Evolutionary conservation across 306 rosid species (phyloP).

Genomic region (Sechiopsis laciniata): DNA sequence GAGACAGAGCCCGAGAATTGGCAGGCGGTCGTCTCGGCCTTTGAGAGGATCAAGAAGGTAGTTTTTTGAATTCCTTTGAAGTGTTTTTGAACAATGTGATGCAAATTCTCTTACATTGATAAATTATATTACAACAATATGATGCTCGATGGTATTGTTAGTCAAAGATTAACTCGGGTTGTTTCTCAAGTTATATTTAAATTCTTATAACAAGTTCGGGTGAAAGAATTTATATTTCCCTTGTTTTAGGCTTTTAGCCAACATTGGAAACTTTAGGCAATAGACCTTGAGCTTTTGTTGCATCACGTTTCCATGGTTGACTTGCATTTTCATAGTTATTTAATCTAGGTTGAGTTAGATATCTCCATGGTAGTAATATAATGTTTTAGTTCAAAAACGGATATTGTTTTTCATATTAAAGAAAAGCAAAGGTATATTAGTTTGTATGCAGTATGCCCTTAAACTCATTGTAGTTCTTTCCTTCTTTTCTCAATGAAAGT

Average conservation of each 20-base stretch:
- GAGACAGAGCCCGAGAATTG: slow-evolving; percentile 89
- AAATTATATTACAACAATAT: no score
- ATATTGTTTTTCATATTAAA: background rate
- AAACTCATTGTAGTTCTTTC: no score
- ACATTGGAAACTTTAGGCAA: background rate
- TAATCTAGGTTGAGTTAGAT: background rate
- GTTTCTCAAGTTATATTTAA: background rate
- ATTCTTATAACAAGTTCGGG: background rate
- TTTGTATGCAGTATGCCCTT: no score
- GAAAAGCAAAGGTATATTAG: background rate
- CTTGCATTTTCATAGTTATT: background rate
- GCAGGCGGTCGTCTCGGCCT: slow-evolving; percentile 73
- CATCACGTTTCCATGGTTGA: background rate
- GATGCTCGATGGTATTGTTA: background rate
- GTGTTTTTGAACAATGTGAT: background rate
- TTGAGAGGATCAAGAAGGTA: slow-evolving; percentile 75
- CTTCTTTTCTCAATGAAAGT: no score
- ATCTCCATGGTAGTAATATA: background rate
- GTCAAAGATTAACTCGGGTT: background rate
- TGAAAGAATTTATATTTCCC: background rate
- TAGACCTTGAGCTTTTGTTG: no score
- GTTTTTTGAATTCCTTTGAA: slow-evolving; percentile 1
- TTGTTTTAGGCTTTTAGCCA: background rate
- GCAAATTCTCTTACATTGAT: background rate
- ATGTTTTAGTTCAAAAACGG: background rate